Conservation (phyloP, 345 rosid species). For the Trapa bicornis region DNA sequence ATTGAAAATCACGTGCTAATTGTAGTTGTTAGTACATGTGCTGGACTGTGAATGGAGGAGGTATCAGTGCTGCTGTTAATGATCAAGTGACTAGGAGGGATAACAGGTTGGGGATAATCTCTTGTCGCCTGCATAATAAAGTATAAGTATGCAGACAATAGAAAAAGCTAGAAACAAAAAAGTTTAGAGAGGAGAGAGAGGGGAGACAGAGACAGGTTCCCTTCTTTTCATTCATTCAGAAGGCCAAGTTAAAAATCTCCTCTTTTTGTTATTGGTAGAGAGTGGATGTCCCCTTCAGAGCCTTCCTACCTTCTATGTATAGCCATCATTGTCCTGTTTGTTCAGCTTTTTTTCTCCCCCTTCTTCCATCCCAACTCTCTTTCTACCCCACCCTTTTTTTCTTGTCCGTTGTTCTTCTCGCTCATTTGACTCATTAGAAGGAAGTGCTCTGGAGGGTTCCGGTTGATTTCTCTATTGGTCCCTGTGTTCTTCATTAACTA, state of each 20-base stretch:
- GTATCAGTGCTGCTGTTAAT: too few relatives aligned
- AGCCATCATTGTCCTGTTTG: conserved; percentile 29
- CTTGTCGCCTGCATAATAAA: not conserved
- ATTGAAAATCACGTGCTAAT: too few relatives aligned
- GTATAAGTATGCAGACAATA: not conserved
- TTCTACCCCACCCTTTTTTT: not conserved
- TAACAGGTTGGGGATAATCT: too few relatives aligned
- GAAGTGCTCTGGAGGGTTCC: not conserved
- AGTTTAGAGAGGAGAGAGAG: not conserved
- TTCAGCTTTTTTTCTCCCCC: conserved; percentile 12
- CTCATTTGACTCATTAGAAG: not conserved
- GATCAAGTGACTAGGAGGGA: too few relatives aligned
- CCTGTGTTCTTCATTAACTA: conserved; percentile 14
- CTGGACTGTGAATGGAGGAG: too few relatives aligned
- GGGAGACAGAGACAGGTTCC: too few relatives aligned
- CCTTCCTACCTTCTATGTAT: conserved; percentile 15
- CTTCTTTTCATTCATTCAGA: not conserved
- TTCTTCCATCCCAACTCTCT: not conserved
- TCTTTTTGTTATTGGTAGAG: not conserved
- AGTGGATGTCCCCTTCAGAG: not conserved
- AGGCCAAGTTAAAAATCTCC: not conserved
- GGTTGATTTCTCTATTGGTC: conserved; percentile 5
- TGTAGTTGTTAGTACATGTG: too few relatives aligned
- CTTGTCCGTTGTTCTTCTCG: not conserved
- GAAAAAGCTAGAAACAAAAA: not conserved